Base-by-base conservation (phyloP, 208 protist genomes). In the Trypanosoma vivax region DNA sequence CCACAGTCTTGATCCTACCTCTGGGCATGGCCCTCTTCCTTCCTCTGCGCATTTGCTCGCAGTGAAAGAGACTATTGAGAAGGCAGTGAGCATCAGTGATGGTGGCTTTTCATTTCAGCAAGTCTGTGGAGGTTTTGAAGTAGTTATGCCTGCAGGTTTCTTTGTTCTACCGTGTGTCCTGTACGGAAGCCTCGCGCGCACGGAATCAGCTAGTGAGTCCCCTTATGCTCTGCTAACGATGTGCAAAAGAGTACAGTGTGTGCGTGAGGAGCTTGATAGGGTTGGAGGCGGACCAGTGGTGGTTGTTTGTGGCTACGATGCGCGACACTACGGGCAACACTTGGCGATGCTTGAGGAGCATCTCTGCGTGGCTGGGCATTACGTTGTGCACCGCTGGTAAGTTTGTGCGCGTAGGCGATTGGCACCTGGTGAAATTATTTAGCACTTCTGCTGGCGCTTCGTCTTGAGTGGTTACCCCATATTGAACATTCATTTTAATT, bases 101-200 rank as follows among this genome's bases (percentile, higher is more conserved):
- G n/a, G 14, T 29, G 37, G 39, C 9, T 13, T 62, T 5, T 35
- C 27, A 13, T 56, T 70, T 40, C 39, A 59, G 24, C 70, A 76
- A 21, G 70, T 65, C 0, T 70, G 63, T 27, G 72, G 72, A 13
- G 72, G 72, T 13, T 75, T 75, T 54, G 68, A 65, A 6, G 52
- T 52, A 1, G 58, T 56, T 10, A 55, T 42, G 28, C 58, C 63
- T 40, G 50, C 60, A 14, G 59, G 65, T 10, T 60, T 51, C n/a
- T 79, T 75, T 43, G 41, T 45, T 13, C 14, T 71, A 11, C 72
- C 72, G 1, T 64, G 60, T 49, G 46, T 71, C 5, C 51, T 79
- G 13, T 70, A 71, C 39, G 23, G 29, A 0, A 55, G 37, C 34
- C 7, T 73, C 28, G 25, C 55, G 2, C 34, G 37, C 19, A 38